Evolutionary conservation across 768 basidiomycete species (phyloP).

Genomic region (Daedaleopsis sinensis): DNA sequence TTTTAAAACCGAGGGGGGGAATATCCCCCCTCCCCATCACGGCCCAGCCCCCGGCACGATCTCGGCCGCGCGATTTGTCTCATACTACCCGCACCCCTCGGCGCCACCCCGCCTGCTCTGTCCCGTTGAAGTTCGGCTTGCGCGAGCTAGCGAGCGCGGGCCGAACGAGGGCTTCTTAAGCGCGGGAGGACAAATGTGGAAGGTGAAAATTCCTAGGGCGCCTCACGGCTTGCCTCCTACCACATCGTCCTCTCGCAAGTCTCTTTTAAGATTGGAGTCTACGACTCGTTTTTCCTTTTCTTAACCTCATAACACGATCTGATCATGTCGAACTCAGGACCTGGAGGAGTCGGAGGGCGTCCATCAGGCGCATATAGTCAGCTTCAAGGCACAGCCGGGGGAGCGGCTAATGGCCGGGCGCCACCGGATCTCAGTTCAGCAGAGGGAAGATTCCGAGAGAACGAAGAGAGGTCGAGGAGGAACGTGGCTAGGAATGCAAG

Average conservation of each 20-base stretch:
- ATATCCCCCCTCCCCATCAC: no score
- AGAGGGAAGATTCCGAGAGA: not conserved
- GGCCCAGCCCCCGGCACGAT: no score
- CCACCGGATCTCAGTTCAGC: not conserved
- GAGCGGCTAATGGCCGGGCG: not conserved
- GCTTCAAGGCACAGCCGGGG: not conserved
- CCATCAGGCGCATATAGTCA: not conserved
- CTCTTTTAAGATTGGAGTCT: not conserved
- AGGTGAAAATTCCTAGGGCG: not conserved
- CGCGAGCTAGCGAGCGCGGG: not conserved
- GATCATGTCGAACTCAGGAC: not conserved
- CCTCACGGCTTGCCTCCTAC: not conserved
- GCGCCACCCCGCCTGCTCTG: no score
- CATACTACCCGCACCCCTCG: no score
- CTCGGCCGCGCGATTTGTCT: no score
- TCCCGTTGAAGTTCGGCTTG: not conserved
- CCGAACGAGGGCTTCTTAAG: not conserved
- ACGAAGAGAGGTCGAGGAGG: not conserved
- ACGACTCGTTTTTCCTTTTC: not conserved
- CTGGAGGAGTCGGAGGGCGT: not conserved
- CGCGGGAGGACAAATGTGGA: not conserved
- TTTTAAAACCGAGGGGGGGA: no score
- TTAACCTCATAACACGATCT: not conserved
- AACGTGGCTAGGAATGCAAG: not conserved
- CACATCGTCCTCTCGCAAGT: not conserved